These are phyloP conservation scores for Pterulicium gracile DNA, from an alignment of 1,284 basidiomycete genomes.

Conservation along the genomic window DNA sequence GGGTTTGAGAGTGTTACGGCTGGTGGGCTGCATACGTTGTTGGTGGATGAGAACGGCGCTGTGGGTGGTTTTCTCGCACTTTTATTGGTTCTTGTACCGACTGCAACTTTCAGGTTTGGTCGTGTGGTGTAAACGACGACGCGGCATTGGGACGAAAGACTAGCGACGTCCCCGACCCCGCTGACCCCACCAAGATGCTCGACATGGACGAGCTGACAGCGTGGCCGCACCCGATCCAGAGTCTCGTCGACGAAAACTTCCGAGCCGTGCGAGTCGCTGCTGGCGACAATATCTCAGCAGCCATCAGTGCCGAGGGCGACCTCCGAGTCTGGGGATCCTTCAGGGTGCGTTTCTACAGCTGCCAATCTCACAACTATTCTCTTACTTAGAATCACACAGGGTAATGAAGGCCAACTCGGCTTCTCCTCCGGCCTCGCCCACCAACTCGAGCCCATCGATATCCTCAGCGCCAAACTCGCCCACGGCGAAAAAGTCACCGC, in stretches of 20 bases:
- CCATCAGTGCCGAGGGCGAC: constrained; percentile 68
- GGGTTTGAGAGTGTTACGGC: constrained; percentile 70
- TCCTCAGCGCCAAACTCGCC: constrained; percentile 47
- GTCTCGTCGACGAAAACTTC: constrained; percentile 66
- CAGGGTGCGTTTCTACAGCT: constrained; percentile 46
- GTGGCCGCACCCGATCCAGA: constrained; percentile 63
- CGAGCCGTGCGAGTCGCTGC: constrained; percentile 75
- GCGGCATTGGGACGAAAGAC: constrained; percentile 84
- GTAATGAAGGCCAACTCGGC: constrained; percentile 76
- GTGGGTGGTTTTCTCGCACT: constrained; percentile 34
- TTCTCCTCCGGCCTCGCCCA: constrained; percentile 62
- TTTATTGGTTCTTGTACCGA: constrained; percentile 6
- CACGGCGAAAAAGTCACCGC: constrained; percentile 69
- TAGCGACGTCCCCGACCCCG: constrained; percentile 56
- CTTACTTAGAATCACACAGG: constrained; percentile 24
- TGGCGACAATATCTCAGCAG: constrained; percentile 80
- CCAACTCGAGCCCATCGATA: constrained; percentile 62
- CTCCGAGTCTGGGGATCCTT: constrained; percentile 89
- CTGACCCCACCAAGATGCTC: constrained; percentile 44
- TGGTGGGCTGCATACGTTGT: constrained; percentile 80
- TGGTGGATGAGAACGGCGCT: constrained; percentile 76
- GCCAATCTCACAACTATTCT: constrained; percentile 5
- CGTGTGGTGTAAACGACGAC: constrained; percentile 89
- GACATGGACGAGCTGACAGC: constrained; percentile 75
- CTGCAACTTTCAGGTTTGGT: constrained; percentile 49